These are phyloP conservation scores for Aegilops tauschii DNA, from an alignment of 176 grass and related monocot species.

Conservation along the genomic window DNA sequence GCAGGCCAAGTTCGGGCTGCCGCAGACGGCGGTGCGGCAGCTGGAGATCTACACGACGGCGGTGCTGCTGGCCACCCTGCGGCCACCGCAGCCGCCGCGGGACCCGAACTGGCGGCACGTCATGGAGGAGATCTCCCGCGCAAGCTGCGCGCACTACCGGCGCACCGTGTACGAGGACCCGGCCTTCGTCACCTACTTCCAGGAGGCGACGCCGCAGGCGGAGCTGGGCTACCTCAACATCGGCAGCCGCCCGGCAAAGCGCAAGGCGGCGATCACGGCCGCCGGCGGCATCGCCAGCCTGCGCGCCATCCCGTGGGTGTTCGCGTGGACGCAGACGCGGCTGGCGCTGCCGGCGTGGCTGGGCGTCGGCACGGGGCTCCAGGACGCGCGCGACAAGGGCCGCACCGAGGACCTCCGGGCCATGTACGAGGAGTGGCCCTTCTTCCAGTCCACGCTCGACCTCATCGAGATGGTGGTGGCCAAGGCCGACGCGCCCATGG, in stretches of 20 bases:
- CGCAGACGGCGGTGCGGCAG: constrained; percentile 77
- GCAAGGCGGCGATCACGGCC: constrained; percentile 21
- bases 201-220: constrained; percentile 80
- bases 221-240: constrained; percentile 90
- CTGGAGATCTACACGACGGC: constrained; percentile 95
- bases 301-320: constrained; percentile 89
- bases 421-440: constrained; percentile 93
- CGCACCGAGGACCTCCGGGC: constrained; percentile 55
- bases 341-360: constrained; percentile 90
- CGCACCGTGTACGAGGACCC: constrained; percentile 82
- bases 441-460: constrained; percentile 88
- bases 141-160: constrained; percentile 75
- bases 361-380: constrained; percentile 65
- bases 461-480: constrained; percentile 96
- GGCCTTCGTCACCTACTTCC: constrained; percentile 87
- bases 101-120: constrained; percentile 52
- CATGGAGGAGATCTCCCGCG: constrained; percentile 87
- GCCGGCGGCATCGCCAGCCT: constrained; percentile 61
- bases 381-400: constrained; percentile 58
- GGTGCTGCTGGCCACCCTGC: constrained; percentile 72
- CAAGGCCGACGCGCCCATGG: constrained; percentile 69
- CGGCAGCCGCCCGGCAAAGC: constrained; percentile 65
- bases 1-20: constrained; percentile 87
- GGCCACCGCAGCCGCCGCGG: constrained; percentile 68
- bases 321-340: constrained; percentile 94